These are phyloP conservation scores for Epichloe gansuensis DNA, from an alignment of 2,329 filamentous ascomycete genomes.

Conservation along the genomic window DNA sequence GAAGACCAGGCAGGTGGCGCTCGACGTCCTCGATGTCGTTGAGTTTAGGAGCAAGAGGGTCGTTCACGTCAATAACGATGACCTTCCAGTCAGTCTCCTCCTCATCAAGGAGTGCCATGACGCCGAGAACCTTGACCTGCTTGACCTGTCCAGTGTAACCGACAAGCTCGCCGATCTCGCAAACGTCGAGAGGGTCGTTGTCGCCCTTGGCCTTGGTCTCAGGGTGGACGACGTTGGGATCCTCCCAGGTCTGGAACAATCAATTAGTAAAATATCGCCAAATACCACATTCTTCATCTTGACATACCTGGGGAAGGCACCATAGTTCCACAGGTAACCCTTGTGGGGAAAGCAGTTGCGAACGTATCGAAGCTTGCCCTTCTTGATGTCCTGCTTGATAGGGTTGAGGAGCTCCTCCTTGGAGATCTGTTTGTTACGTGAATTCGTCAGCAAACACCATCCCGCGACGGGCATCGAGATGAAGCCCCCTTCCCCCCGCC, in stretches of 20 bases:
- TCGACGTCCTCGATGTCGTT: conserved; percentile 99
- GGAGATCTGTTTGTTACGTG: conserved; percentile 60
- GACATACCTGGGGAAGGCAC: conserved; percentile 85
- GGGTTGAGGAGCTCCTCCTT: conserved; percentile 98
- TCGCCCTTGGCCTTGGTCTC: conserved; percentile 99
- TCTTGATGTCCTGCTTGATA: conserved; percentile 99
- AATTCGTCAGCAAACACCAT: conserved; percentile 12
- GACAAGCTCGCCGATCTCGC: conserved; percentile 98
- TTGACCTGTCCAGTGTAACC: conserved; percentile 94
- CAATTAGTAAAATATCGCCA: neutral
- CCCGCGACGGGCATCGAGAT: neutral
- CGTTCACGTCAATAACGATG: conserved; percentile 97
- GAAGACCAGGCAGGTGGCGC: conserved; percentile 89
- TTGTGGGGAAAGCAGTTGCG: conserved; percentile 99
- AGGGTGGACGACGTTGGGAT: conserved; percentile 88
- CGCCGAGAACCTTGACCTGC: conserved; percentile 98
- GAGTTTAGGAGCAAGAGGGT: conserved; percentile 89
- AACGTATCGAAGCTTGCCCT: conserved; percentile 98
- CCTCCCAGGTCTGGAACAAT: conserved; percentile 78
- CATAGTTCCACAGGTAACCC: conserved; percentile 99
- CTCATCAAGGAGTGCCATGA: conserved; percentile 98
- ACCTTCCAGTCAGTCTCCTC: conserved; percentile 99
- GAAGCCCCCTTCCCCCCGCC: too few species aligned
- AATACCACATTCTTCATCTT: conserved; percentile 6
- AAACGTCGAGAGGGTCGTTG: conserved; percentile 98